These are phyloP conservation scores for Akanthomyces muscarius DNA, from an alignment of 2,329 filamentous ascomycete species.

Conservation along the genomic window DNA sequence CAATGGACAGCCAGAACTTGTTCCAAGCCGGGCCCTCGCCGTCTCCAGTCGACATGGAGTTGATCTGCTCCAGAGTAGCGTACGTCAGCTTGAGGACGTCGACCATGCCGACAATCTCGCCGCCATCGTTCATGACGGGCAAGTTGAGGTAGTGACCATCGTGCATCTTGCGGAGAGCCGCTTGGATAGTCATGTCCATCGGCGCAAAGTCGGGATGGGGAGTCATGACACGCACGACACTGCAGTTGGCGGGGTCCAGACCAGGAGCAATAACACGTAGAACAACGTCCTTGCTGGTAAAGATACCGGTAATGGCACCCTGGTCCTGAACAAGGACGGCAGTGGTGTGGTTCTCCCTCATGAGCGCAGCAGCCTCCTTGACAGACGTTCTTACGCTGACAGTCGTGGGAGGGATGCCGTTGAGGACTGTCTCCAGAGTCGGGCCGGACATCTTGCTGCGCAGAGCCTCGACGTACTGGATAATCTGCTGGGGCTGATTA, in stretches of 20 bases:
- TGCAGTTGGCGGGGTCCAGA: constrained; percentile 89
- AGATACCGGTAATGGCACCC: constrained; percentile 96
- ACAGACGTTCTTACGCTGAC: constrained; percentile 95
- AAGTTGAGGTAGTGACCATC: constrained; percentile 98
- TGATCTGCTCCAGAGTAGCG: constrained; percentile 95
- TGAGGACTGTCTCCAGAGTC: constrained; percentile 89
- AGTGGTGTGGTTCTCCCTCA: constrained; percentile 99
- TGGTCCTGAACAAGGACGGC: constrained; percentile 95
- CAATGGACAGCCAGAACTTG: constrained; percentile 97
- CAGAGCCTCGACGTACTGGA: constrained; percentile 96
- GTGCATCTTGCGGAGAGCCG: constrained; percentile 97
- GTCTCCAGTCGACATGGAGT: constrained; percentile 85
- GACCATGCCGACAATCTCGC: constrained; percentile 99
- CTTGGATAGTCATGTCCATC: constrained; percentile 98
- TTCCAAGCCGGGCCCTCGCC: constrained; percentile 97
- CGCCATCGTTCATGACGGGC: constrained; percentile 94
- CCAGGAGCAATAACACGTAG: constrained; percentile 96
- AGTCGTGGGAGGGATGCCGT: constrained; percentile 85
- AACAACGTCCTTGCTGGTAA: constrained; percentile 98
- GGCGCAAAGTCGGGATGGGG: constrained; percentile 98
- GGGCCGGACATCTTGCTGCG: constrained; percentile 96
- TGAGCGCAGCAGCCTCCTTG: constrained; percentile 88
- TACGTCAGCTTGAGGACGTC: constrained; percentile 98
- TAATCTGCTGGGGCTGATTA: constrained; percentile 96
- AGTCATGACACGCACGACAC: constrained; percentile 98